Evolutionary conservation across 176 grass and related monocot genomes (phyloP), one percentile per base, ranked within the genome.

Genomic region (Oryza brachyantha): DNA sequence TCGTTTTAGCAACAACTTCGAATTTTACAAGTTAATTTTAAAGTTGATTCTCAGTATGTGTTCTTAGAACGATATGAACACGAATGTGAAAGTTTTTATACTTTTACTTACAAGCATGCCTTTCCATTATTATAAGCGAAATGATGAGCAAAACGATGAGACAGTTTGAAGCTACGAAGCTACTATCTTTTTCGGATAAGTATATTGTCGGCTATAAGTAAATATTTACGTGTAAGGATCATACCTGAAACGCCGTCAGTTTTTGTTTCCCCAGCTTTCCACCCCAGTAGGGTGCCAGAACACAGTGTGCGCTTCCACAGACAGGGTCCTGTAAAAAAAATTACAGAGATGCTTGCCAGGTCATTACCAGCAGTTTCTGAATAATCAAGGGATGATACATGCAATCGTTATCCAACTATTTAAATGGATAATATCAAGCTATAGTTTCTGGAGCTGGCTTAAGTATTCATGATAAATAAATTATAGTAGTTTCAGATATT

Each of bases 201-300:
- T 50, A 50, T 7, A 19, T 1, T 5, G 17, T 19, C 14, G 35
- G 35, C 2, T 32, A 32, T 32, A 32, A 32, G 31, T n/a, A 32
- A 36, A 36, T 36, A 36, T 5, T 36, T 36, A 36, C 5, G 4
- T 3, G 10, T 11, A 25, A 40, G 4, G 26, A 63, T 59, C n/a
- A 29, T 91, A 91, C 93, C 81, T 88, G 89, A 66, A 88, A 93
- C 61, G 88, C 86, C 3, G 48, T 82, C 16, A 97, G 78, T 9
- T 64, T 84, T 72, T 84, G 76, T 66, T 97, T 97, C 16, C 86
- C 86, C 19, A 93, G 52, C 74, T 97, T 97, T 75, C 72, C 59
- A 9, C 90, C 85, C 93, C 90, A 93, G 19, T 93, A 97, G 5
- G 88, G 90, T 39, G 88, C 88, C 55, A 97, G 70, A 9, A 82